Evolutionary conservation across 106 monocot genomes (phyloP).

Genomic region (Dactylorhiza incarnata): DNA sequence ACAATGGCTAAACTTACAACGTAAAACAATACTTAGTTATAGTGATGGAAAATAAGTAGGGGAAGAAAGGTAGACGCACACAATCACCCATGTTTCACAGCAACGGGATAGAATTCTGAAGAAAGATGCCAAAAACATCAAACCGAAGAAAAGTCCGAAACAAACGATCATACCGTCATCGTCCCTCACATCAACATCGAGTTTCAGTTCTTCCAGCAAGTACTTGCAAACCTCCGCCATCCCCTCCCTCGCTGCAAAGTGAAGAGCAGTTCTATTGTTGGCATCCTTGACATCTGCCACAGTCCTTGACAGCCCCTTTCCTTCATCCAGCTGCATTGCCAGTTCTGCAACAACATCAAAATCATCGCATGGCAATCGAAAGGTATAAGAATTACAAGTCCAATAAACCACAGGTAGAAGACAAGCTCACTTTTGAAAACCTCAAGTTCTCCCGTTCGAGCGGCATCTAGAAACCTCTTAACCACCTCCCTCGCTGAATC

Average conservation of each 20-base stretch:
- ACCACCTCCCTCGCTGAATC: constrained; percentile 65
- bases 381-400: not conserved
- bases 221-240: constrained; percentile 65
- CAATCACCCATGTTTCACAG: too few relatives aligned
- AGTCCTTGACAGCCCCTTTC: constrained; percentile 56
- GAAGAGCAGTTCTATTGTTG: constrained; percentile 86
- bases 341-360: constrained; percentile 27
- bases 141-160: not conserved
- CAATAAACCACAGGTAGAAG: not conserved
- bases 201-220: constrained; percentile 67
- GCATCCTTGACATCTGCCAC: constrained; percentile 84
- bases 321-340: constrained; percentile 52
- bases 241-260: constrained; percentile 92
- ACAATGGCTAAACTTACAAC: too few relatives aligned
- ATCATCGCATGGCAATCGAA: not conserved
- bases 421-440: constrained; percentile 59
- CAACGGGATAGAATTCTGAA: not conserved
- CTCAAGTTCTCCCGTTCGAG: constrained; percentile 62
- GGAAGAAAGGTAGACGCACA: too few relatives aligned
- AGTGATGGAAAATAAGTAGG: too few relatives aligned
- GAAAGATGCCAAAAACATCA: not conserved
- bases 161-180: constrained; percentile 58
- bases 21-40: too few relatives aligned
- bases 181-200: constrained; percentile 61
- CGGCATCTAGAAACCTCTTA: constrained; percentile 76